These are phyloP conservation scores for Zasmidium cellare DNA, from an alignment of 2,329 filamentous ascomycete genomes.

Conservation along the genomic window DNA sequence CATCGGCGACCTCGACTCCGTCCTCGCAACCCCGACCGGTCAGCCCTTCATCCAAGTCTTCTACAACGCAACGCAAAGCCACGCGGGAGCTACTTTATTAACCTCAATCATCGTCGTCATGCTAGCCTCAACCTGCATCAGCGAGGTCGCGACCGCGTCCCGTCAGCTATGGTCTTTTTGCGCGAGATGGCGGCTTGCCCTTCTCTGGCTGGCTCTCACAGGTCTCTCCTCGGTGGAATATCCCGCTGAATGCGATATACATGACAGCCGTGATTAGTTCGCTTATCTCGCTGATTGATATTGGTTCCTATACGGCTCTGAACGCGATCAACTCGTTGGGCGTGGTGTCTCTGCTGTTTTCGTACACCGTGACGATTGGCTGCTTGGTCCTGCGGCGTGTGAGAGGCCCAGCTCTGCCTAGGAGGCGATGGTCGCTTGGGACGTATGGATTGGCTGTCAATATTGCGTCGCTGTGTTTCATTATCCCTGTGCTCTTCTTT, in stretches of 20 bases:
- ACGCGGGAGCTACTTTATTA: constrained; percentile 29
- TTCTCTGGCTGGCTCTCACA: constrained; percentile 6
- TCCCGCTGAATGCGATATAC: constrained; percentile 7
- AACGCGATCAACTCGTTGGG: constrained; percentile 44
- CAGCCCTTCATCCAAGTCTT: constrained; percentile 39
- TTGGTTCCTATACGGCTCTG: constrained; percentile 42
- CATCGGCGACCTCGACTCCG: constrained; percentile 33
- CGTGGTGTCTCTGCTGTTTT: constrained; percentile 39
- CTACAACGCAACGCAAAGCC: constrained; percentile 34
- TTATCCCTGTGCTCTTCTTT: constrained; percentile 15
- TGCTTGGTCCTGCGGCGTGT: constrained; percentile 40
- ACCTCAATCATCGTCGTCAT: constrained; percentile 36
- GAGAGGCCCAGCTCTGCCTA: constrained; percentile 35
- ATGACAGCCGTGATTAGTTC: constrained; percentile 6
- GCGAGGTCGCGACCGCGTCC: constrained; percentile 39
- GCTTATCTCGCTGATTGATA: constrained; percentile 28
- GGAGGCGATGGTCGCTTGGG: constrained; percentile 41
- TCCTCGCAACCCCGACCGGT: constrained; percentile 22
- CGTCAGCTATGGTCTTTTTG: constrained; percentile 36
- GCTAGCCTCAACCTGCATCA: constrained; percentile 34
- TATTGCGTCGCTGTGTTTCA: constrained; percentile 24
- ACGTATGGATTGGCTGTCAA: constrained; percentile 42
- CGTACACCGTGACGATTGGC: constrained; percentile 41
- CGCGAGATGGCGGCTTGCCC: constrained; percentile 9
- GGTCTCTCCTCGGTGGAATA: constrained; percentile 15